Evolutionary conservation across 2,329 filamentous ascomycete genomes (phyloP).

Genomic region (Microsporum ferrugineum): DNA sequence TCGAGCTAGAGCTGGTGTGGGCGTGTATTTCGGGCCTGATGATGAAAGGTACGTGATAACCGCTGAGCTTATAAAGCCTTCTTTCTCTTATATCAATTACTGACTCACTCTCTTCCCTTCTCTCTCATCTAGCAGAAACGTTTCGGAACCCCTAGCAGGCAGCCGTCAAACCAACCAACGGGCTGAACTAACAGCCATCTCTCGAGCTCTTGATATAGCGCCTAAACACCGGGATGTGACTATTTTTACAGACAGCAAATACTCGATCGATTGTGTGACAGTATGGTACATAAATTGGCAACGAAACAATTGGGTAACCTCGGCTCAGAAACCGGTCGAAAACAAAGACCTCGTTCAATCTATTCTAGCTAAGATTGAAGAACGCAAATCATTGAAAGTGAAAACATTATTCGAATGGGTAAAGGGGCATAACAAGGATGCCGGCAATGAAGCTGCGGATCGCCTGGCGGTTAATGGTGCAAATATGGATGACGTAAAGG

Average conservation of each 20-base stretch:
- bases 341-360: constrained; percentile 75
- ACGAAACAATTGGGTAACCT: constrained; percentile 65
- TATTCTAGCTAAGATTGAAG: constrained; percentile 59
- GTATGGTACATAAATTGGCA: constrained; percentile 73
- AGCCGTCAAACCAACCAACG: constrained; percentile 82
- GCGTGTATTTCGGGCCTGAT: constrained; percentile 52
- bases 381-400: constrained; percentile 49
- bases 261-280: constrained; percentile 80
- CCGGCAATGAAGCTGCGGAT: constrained; percentile 74
- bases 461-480: constrained; percentile 60
- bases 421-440: constrained; percentile 65
- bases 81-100: constrained; percentile 12
- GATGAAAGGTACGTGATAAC: constrained; percentile 40
- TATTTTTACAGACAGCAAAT: constrained; percentile 82
- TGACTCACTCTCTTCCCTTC: constrained; percentile 17
- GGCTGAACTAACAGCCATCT: constrained; percentile 82
- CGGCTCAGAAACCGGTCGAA: constrained; percentile 58
- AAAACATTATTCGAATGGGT: constrained; percentile 73
- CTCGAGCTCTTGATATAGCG: constrained; percentile 67
- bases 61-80: constrained; percentile 8
- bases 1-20: constrained; percentile 48
- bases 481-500: constrained; percentile 21
- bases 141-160: constrained; percentile 66
- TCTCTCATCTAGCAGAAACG: constrained; percentile 40
- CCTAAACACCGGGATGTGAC: constrained; percentile 56